Conservation (phyloP, 805 yeast species). For the Wickerhamiella australiensis region DNA sequence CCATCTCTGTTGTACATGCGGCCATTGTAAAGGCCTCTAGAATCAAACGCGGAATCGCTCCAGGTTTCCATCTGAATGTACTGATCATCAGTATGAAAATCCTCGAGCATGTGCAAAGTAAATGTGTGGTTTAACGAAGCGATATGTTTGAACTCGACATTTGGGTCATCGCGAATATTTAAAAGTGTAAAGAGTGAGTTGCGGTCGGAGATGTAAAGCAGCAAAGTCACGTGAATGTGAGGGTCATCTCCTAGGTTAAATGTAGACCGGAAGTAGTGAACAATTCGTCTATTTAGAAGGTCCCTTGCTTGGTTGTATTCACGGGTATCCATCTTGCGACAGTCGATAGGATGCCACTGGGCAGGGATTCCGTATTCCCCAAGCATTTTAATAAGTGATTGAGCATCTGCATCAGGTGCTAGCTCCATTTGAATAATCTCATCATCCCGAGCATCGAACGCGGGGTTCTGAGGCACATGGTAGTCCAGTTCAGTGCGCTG, state of each 20-base stretch:
- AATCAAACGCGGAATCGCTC: conserved; percentile 24
- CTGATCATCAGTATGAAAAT: conserved; percentile 14
- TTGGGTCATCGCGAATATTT: conserved; percentile 22
- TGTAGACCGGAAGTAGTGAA: conserved; percentile 23
- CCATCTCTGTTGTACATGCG: conserved; percentile 21
- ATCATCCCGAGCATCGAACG: conserved; percentile 10
- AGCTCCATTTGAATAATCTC: conserved; percentile 17
- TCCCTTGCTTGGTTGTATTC: conserved; percentile 16
- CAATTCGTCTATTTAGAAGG: conserved; percentile 21
- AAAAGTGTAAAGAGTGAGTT: conserved; percentile 27
- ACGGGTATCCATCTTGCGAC: conserved; percentile 23
- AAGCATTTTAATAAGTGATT: neutral
- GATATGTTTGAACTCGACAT: conserved; percentile 16
- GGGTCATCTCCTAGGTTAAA: conserved; percentile 16
- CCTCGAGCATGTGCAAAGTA: conserved; percentile 22
- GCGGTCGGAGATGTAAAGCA: conserved; percentile 26
- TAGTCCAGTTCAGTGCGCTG: conserved; percentile 15
- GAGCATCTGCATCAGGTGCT: conserved; percentile 24
- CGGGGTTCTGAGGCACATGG: conserved; percentile 14
- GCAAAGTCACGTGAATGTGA: conserved; percentile 26
- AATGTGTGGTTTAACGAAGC: conserved; percentile 27
- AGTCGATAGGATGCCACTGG: conserved; percentile 25
- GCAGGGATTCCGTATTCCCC: conserved; percentile 9
- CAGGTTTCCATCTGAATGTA: conserved; percentile 26
- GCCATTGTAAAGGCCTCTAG: conserved; percentile 26